Evolutionary conservation across 2,329 filamentous ascomycete species (phyloP).

Genomic region (Sporothrix pallida): DNA sequence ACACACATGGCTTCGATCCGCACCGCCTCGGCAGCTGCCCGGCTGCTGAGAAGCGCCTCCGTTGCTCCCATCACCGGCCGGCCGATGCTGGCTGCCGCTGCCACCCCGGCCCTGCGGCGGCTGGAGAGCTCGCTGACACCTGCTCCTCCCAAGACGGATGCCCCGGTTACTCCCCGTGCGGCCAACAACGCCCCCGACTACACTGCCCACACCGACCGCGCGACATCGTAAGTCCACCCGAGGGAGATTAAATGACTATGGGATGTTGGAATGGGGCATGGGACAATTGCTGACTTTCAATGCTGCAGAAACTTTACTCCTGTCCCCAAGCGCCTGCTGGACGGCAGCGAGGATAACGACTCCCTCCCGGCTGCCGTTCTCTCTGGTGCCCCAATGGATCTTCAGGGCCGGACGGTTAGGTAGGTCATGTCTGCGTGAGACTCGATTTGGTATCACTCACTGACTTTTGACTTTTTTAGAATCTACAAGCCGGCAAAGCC

Average conservation of each 20-base stretch:
- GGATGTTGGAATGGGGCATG: no score
- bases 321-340: slow-evolving; percentile 85
- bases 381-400: slow-evolving; percentile 89
- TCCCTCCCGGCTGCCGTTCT: slow-evolving; percentile 81
- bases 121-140: slow-evolving; percentile 60
- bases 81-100: slow-evolving; percentile 45
- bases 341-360: slow-evolving; percentile 82
- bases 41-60: slow-evolving; percentile 56
- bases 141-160: slow-evolving; percentile 44
- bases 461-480: no score
- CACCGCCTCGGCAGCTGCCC: slow-evolving; percentile 57
- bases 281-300: background rate
- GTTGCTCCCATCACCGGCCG: slow-evolving; percentile 34
- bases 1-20: slow-evolving; percentile 69
- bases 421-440: no score
- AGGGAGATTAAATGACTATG: background rate
- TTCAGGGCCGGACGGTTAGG: slow-evolving; percentile 93
- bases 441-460: no score
- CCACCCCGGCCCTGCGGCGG: slow-evolving; percentile 56
- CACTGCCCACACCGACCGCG: slow-evolving; percentile 79
- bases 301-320: slow-evolving; percentile 81
- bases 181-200: slow-evolving; percentile 76
- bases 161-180: slow-evolving; percentile 49
- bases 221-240: slow-evolving; percentile 74
- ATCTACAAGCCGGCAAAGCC: slow-evolving; percentile 92